A percentile compares a stretch with the other conserved stretches of the same genome.
Conservation (phyloP, 495 filamentous ascomycete species). For the Aspergillus funiculosus region DNA sequence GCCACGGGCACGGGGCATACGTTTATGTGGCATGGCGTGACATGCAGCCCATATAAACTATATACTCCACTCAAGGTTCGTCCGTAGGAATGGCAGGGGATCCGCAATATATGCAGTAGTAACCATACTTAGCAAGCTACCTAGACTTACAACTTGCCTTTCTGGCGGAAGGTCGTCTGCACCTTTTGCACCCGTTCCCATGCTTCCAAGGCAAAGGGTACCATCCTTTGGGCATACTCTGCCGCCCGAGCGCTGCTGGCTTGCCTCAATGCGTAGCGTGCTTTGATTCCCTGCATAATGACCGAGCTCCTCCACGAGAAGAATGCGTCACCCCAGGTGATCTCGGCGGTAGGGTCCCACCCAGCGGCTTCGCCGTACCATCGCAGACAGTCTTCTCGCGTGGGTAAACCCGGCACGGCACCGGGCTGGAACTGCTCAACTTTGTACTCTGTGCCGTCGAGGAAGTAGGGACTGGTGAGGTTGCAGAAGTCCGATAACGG, state of each 20-base stretch:
- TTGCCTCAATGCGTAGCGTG: constrained; percentile 75
- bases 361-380: constrained; percentile 74
- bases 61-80: constrained; percentile 10
- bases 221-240: constrained; percentile 60
- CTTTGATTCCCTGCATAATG: constrained; percentile 93
- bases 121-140: not conserved
- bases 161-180: constrained; percentile 28
- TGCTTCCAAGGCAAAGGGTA: constrained; percentile 61
- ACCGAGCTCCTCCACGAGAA: constrained; percentile 61
- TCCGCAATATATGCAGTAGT: constrained; percentile 4
- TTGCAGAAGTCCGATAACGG: constrained; percentile 85
- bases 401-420: constrained; percentile 67
- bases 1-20: too few species aligned
- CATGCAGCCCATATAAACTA: too few species aligned
- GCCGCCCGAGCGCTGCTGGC: constrained; percentile 80
- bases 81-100: constrained; percentile 4
- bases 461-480: constrained; percentile 62
- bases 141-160: constrained; percentile 51
- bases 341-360: constrained; percentile 54
- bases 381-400: constrained; percentile 57
- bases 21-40: too few species aligned
- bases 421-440: constrained; percentile 53
- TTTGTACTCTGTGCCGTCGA: constrained; percentile 38
- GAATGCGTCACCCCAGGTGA: constrained; percentile 61
- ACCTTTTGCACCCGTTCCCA: constrained; percentile 61